Evolutionary conservation across 2,329 filamentous ascomycete genomes (phyloP).

Genomic region (Ilyonectria mors-panacis): DNA sequence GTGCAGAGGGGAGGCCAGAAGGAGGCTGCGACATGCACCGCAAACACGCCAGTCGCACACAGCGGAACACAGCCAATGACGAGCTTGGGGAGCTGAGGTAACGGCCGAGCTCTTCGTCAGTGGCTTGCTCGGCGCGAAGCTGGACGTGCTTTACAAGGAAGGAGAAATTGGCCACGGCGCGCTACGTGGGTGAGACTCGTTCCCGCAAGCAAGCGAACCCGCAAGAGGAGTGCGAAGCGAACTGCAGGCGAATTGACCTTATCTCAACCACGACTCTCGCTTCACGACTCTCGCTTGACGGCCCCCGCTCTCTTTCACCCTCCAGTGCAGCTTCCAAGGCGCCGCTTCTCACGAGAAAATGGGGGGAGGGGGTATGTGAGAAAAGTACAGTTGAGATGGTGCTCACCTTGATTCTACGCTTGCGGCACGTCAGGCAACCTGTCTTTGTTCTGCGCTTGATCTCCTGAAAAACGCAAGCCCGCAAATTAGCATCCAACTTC

Average conservation of each 20-base stretch:
- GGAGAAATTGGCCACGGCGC: constrained; percentile 34
- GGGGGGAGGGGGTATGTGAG: constrained; percentile 21
- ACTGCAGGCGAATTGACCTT: constrained; percentile 37
- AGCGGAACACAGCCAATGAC: constrained; percentile 34
- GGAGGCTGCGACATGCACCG: constrained; percentile 23
- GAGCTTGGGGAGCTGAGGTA: constrained; percentile 34
- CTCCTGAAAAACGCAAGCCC: constrained; percentile 59
- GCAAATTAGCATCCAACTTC: constrained; percentile 34
- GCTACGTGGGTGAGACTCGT: constrained; percentile 44
- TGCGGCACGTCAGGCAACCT: constrained; percentile 74
- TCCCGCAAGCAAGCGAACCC: constrained; percentile 38
- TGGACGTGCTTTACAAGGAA: constrained; percentile 38
- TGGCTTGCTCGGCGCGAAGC: constrained; percentile 27
- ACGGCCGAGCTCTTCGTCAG: constrained; percentile 23
- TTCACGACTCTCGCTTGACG: constrained; percentile 32
- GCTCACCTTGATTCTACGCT: constrained; percentile 74
- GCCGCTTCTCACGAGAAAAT: constrained; percentile 29
- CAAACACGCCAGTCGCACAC: constrained; percentile 26
- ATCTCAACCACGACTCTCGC: constrained; percentile 33
- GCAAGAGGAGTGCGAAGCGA: constrained; percentile 38
- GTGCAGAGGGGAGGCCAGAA: constrained; percentile 30
- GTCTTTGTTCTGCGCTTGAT: constrained; percentile 76
- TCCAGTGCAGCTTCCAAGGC: constrained; percentile 30
- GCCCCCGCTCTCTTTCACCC: constrained; percentile 31
- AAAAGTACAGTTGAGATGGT: constrained; percentile 42